phyloP scores from a whole-genome alignment of 371 early-diverging fungal species.

The Mycotypha africana region DNA sequence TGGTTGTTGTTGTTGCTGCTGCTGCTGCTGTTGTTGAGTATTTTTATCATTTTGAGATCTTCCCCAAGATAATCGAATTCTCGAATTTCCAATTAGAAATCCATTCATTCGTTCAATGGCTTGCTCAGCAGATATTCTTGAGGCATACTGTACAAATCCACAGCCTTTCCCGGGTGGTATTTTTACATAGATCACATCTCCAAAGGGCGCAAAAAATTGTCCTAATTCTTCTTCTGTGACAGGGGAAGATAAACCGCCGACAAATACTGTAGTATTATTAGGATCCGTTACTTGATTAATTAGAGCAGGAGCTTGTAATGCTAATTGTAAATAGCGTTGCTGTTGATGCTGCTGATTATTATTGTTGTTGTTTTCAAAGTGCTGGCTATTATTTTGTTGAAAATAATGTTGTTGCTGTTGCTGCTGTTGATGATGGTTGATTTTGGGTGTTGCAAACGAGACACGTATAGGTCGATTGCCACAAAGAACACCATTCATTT shows the following conservation, averaged over 20 bases:
- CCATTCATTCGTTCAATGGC: conserved; percentile 89
- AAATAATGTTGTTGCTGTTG: conserved; percentile 7
- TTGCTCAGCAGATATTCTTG: conserved; percentile 76
- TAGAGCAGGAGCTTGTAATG: conserved; percentile 35
- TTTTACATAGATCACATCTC: conserved; percentile 86
- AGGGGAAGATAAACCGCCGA: conserved; percentile 80
- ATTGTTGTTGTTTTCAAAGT: conserved; percentile 17
- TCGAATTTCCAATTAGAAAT: conserved; percentile 72
- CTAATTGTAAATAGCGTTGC: conserved; percentile 17
- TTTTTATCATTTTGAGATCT: conserved; percentile 54
- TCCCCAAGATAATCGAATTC: conserved; percentile 90
- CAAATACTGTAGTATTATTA: conserved; percentile 92
- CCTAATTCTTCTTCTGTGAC: conserved; percentile 82
- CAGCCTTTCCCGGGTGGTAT: conserved; percentile 92
- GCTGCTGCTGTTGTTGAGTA: not conserved
- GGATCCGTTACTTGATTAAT: conserved; percentile 66
- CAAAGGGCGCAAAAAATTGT: conserved; percentile 76
- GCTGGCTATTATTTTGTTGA: conserved; percentile 6
- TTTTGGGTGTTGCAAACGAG: conserved; percentile 81
- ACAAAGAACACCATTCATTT: conserved; percentile 67
- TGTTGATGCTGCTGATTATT: not conserved
- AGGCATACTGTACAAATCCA: conserved; percentile 89
- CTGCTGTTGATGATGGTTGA: conserved; percentile 17
- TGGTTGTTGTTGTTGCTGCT: not conserved
- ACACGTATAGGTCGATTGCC: conserved; percentile 79